These are phyloP conservation scores for Helotiales sp. DNA, from an alignment of 2,329 filamentous ascomycete species.

Conservation along the genomic window DNA sequence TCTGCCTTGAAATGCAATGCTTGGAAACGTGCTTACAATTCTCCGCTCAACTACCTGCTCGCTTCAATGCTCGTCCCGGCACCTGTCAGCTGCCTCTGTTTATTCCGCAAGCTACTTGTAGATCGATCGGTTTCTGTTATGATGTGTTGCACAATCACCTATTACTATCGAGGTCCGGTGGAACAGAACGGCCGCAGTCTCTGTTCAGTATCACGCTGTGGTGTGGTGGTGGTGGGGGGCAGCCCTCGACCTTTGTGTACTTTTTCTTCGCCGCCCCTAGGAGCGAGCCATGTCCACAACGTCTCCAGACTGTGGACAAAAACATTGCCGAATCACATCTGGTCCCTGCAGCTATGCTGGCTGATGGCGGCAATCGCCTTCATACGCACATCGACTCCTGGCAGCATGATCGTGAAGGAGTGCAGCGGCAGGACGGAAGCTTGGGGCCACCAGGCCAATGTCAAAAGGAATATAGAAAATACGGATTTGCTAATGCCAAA, in stretches of 20 bases:
- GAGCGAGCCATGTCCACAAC: neutral
- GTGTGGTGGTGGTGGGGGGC: conserved; percentile 1
- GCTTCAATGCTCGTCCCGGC: conserved; percentile 8
- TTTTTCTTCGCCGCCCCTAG: neutral
- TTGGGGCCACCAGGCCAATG: neutral
- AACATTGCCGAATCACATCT: neutral
- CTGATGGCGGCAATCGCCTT: neutral
- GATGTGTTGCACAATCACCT: conserved; percentile 29
- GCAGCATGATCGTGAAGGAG: conserved; percentile 7
- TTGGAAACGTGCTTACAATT: neutral
- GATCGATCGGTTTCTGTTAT: conserved; percentile 19
- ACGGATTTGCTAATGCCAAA: conserved; percentile 6
- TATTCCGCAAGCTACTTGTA: conserved; percentile 26
- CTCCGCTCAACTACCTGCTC: neutral
- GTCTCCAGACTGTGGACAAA: neutral
- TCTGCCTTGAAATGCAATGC: conserved; percentile 12
- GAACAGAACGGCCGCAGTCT: conserved; percentile 14
- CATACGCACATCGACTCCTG: neutral
- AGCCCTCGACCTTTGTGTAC: conserved; percentile 9
- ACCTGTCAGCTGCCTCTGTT: conserved; percentile 30
- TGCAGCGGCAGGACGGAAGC: neutral
- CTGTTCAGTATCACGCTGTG: conserved; percentile 2
- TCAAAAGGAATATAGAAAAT: conserved; percentile 19
- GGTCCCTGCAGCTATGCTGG: neutral
- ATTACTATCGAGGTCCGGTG: too few species aligned